phyloP scores from a whole-genome alignment of 805 yeast genomes.

The Saccharomycopsis selenospora region DNA sequence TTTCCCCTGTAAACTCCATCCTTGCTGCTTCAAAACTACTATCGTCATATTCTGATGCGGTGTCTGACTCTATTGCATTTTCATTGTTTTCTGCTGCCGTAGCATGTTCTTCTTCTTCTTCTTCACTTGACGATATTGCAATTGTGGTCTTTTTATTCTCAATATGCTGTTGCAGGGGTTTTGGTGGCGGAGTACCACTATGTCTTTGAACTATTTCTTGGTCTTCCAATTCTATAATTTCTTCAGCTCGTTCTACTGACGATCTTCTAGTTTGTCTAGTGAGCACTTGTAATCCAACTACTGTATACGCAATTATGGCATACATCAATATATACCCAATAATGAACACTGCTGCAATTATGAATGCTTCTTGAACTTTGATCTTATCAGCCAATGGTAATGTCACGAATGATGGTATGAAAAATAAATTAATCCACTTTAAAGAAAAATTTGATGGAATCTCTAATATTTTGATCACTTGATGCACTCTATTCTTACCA shows the following conservation, averaged over 20 bases:
- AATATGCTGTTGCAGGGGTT: too few species aligned
- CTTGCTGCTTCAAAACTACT: neutral
- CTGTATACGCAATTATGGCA: conserved; percentile 42
- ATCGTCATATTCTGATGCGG: too few species aligned
- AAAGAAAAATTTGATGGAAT: conserved; percentile 63
- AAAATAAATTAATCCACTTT: conserved; percentile 72
- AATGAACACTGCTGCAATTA: conserved; percentile 67
- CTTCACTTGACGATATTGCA: too few species aligned
- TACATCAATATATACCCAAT: conserved; percentile 54
- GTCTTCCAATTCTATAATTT: conserved; percentile 13
- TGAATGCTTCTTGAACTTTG: conserved; percentile 58
- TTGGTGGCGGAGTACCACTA: neutral
- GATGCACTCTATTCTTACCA: conserved; percentile 30
- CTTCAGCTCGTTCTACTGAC: conserved; percentile 28
- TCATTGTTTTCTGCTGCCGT: neutral
- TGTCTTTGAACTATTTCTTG: neutral
- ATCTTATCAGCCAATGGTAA: conserved; percentile 63
- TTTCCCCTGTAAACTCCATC: neutral
- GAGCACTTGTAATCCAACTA: conserved; percentile 34
- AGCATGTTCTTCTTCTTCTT: too few species aligned
- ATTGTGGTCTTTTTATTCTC: neutral
- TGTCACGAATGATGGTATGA: conserved; percentile 69
- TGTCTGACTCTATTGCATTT: neutral
- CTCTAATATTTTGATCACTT: conserved; percentile 33
- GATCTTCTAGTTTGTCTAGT: conserved; percentile 23